Base-by-base conservation (phyloP, 1,284 basidiomycete species). In the Laetiporus sulphureus region DNA sequence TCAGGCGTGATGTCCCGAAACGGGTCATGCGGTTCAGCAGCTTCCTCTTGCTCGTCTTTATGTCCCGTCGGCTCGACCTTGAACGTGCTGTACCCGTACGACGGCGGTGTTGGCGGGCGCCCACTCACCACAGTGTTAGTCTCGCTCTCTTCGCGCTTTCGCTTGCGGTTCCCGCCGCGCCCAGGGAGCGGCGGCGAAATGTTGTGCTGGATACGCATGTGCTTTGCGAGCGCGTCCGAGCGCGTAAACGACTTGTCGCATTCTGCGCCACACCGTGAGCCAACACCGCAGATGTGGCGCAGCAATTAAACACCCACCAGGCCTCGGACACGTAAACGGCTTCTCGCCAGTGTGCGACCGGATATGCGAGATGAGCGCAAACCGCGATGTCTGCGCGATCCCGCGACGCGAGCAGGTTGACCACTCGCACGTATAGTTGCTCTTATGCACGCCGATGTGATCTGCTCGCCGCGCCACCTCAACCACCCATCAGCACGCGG, bases 241-340 rank as follows among this genome's bases (percentile, higher is more conserved):
- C 91, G 84, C 4, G 91, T 92, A 60, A 94, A 94, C 0, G 87
- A 86, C 59, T 91, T 93, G 68, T 94, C 91, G 58, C 91, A 94
- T 65, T 93, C 91, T 88, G 54, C 4, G 42, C 13, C 36, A 38
- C 5, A 18, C 11, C 5, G 36, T 7, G n/a, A 29, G 16, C 29
- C 18, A 38, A 16, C 19, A 7, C 1, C 10, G n/a, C 13, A n/a
- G n/a, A 19, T 27, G 15, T 4, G 19, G 15, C 20, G n/a, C 13
- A 19, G 18, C 13, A 3, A 18, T 31, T 19, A 38, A 12, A 32
- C 16, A 29, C 40, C 66, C 47, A 85, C 88, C 87, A 57, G 88
- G 82, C 46, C 76, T 66, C 2, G 81, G 68, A 57, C 91, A 94
- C n/a, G 76, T 82, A 55, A 91, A 94, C 0, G 91, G 91, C 57